Base-by-base conservation (phyloP, 2,329 filamentous ascomycete species). In the Mycosphaerella sp. region DNA sequence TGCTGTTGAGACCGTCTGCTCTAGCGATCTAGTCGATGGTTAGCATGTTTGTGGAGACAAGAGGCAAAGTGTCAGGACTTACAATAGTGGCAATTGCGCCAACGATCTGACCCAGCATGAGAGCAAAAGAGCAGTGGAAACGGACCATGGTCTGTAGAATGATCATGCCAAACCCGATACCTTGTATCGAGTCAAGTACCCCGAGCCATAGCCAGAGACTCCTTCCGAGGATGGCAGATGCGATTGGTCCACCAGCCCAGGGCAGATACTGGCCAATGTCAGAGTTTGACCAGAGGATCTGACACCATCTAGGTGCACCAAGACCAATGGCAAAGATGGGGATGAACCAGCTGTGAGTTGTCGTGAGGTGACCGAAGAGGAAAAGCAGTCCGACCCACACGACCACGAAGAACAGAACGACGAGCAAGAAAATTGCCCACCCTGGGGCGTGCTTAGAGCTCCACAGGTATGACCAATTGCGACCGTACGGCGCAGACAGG, bases 161-260 rank as follows among this genome's bases (percentile, higher is more conserved):
- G 45, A 85, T 79, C 81, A 85, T 85, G 48, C 82, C 82, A 49
- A 85, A 78, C 2, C 82, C 82, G 1, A 85, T 77, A 35, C 81
- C 80, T 64, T 86, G 82, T 6, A 85, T 68, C 8, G 79, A 75
- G 59, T 86, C 82, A 8, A 85, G 71, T 4, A 84, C 74, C 36
- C 82, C 82, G 0, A 86, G 75, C 81, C 82, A 86, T 9, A 85
- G 72, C 82, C 82, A 85, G 4, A 85, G 67, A 49, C 72, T 69
- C 37, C 82, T 73, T 1, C 79, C 78, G 7, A 80, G 66, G 0
- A 85, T 64, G 0, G 82, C 79, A 2, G 77, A 75, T 6, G 75
- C 72, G 0, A 78, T 66, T 14, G 76, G 75, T 2, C 71, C 69
- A 35, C 79, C 79, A 6, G 78, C 78, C 81, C 81, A 85, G 2